Base-by-base conservation (phyloP, 495 filamentous ascomycete genomes). In the Penicillium chermesinum region DNA sequence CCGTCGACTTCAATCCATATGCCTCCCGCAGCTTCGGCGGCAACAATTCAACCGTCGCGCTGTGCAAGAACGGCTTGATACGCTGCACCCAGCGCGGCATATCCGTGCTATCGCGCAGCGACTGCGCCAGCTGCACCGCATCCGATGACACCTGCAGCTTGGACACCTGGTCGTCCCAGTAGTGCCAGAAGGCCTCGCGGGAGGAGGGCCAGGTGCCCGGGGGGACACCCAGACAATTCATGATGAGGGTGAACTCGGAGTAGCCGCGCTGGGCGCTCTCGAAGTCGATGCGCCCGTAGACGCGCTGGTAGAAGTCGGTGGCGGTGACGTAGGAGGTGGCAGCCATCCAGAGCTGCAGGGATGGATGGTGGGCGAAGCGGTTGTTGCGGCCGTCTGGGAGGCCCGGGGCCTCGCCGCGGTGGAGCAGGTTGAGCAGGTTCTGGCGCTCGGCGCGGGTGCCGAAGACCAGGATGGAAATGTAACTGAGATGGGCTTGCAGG, bases 271-370 rank as follows among this genome's bases (percentile, higher is more conserved):
- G 61, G n/a, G 70, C 68, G 10, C 59, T 68, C 30, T 61, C 46
- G 32, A 64, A 64, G 53, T 62, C 62, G 22, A 71, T 61, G 13
- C 57, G 54, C 7, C 67, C 66, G 40, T 71, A 70, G 44, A 71
- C 59, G 18, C 70, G 68, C 54, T 73, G 68, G 55, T 71, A 73
- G 52, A 70, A 61, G 34, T 71, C 70, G 1, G 70, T 71, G 13
- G 66, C 58, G 17, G 68, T 73, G 17, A 65, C 65, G 46, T 73
- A 73, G 41, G 71, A 41, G 1, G 68, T 71, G 0, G 70, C 70
- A 1, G 67, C 56, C 27, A 69, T 56, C 70, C 70, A 73, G 41
- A 65, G 57, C 41, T 67, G 57, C 7, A 63, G 49, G 3, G 48
- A 22, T 7, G 64, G 59, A 14, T 65, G 49, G 30, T 61, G 49